Evolutionary conservation across 2,329 filamentous ascomycete species (phyloP), one percentile per base, ranked within the genome.

Genomic region (Massarina eburnea): DNA sequence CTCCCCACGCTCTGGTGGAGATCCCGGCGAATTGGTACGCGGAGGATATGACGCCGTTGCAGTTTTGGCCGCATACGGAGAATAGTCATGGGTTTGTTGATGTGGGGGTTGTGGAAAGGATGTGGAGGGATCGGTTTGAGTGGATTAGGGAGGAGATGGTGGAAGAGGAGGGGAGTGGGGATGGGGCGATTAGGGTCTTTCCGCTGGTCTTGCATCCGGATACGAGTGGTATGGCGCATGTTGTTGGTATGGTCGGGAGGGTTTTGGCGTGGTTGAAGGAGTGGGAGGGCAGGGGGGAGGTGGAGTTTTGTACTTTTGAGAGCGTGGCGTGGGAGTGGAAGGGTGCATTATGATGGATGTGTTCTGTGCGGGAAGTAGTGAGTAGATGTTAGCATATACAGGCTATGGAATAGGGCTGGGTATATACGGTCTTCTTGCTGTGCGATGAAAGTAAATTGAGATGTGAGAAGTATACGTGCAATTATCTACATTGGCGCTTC

Each of bases 1-100:
- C 56, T 5, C 26, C 22, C 12, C 61, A 53, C 29, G 55, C 67
- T 0, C 57, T 79, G 1, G 72, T 80, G 1, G 76, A 79, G 46
- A 71, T 79, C 1, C 77, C 77, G 0, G 69, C 69, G 15, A 77
- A 76, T 45, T 79, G 76, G 76, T 79, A 79, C 51, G 70, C 68
- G 41, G 76, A 79, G 55, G 77, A 80, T 49, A 77, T 75, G 71
- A 77, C 75, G 39, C 76, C 75, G 0, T 48, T 78, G 48, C 74
- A 76, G 36, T 77, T 71, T 52, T 73, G 65, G 43, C 75, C 75
- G 7, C 69, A 76, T 41, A 68, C 67, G 9, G 57, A 71, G 1
- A 83, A 83, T 48, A 78, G 75, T 2, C 76, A 79, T 34, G 81
- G 82, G 1, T 84, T 82, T 56, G 80, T 83, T 1, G 77, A 80